Evolutionary conservation across 345 rosid species (phyloP), one percentile per base, ranked within the genome.

Genomic region (Dovyalis caffra): DNA sequence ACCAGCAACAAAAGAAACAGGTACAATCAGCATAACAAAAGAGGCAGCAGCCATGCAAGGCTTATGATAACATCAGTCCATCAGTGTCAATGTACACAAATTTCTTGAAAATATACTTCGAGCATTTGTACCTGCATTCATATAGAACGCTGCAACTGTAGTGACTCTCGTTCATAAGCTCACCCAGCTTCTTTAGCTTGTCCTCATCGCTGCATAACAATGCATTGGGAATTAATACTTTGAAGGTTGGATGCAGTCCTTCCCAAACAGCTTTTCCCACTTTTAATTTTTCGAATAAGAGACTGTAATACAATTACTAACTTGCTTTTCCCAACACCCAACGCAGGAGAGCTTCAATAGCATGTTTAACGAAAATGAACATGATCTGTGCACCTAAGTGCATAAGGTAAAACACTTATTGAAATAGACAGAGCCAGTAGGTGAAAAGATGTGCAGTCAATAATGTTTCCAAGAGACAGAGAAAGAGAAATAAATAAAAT

Each of bases 121-220:
- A 20, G 6, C 16, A 66, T 66, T 23, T 38, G 60, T 86, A 93
- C 98, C 99, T 95, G 98, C 99, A 95, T 77, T 95, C 97, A 9
- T 91, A 95, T 56, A 89, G 81, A 74, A 91, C 88, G 43, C 99
- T 91, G 68, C 99, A 93, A 82, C 98, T 93, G 85, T 87, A 43
- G 81, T 95, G 99, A 90, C 99, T 93, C 8, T 88, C 92, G 57
- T 93, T 91, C 99, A 93, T 95, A 51, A 95, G 93, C 71, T 88
- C 90, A 6, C 97, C 98, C 9, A 95, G 88, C 85, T 88, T 91
- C 90, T 89, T 91, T 26, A 95, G 86, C 84, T 83, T 93, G 20
- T 95, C 90, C 72, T 91, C 95, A 6, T 95, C 99, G 64, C 99
- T 95, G 87, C 84, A 85, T 23, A 56, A 81, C 34, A 77, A 66